Evolutionary conservation across 345 rosid species (phyloP).

Genomic region (Linum lewisii): DNA sequence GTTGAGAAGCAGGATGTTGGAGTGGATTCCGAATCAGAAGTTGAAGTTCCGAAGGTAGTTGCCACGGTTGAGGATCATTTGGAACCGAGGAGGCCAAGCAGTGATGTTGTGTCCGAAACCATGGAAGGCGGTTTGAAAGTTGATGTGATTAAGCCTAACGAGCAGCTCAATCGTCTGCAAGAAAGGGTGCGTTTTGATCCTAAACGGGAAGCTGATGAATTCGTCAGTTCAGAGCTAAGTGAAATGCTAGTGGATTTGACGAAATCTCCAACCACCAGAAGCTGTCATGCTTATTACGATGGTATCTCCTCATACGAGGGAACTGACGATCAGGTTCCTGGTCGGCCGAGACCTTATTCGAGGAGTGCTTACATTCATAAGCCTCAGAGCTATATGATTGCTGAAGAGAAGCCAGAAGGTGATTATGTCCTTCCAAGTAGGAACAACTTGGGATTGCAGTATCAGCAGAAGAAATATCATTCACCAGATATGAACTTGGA

Average conservation of each 20-base stretch:
- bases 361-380: conserved; percentile 22
- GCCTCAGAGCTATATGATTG: conserved; percentile 18
- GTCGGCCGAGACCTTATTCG: conserved; percentile 16
- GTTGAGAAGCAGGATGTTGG: conserved; percentile 16
- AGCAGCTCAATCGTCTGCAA: conserved; percentile 18
- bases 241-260: conserved; percentile 21
- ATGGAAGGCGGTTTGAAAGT: conserved; percentile 6
- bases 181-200: conserved; percentile 8
- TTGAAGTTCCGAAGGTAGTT: conserved; percentile 13
- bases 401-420: conserved; percentile 33
- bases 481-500: conserved; percentile 22
- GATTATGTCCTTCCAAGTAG: conserved; percentile 12
- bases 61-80: neutral
- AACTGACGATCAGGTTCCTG: conserved; percentile 40
- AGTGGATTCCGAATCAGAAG: conserved; percentile 15
- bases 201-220: conserved; percentile 22
- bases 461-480: conserved; percentile 20
- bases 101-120: neutral
- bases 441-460: conserved; percentile 19
- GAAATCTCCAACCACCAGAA: conserved; percentile 37
- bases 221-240: conserved; percentile 34
- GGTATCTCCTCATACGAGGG: conserved; percentile 64
- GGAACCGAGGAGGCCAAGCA: neutral
- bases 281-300: conserved; percentile 49
- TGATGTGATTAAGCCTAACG: conserved; percentile 14